Evolutionary conservation across 179 eudicot species (phyloP).

Genomic region (Nepenthes alata): DNA sequence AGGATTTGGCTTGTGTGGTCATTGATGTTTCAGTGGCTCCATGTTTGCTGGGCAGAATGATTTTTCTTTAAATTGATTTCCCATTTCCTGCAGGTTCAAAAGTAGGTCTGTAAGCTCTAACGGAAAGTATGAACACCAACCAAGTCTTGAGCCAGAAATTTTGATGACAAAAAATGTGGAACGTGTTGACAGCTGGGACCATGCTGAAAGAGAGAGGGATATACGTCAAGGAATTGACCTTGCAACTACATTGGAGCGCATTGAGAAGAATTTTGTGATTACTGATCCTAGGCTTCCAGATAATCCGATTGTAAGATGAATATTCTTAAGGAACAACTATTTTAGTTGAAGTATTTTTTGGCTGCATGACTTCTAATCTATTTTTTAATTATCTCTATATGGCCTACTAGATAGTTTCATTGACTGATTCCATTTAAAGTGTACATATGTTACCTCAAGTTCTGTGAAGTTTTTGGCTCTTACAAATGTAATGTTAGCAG

Average conservation of each 20-base stretch:
- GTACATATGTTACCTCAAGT: no score
- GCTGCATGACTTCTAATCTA: not conserved
- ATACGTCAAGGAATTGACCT: conserved; percentile 41
- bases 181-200: conserved; percentile 69
- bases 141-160: conserved; percentile 52
- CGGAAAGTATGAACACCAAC: conserved; percentile 32
- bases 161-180: conserved; percentile 47
- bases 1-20: not conserved
- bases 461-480: no score
- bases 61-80: conserved; percentile 1
- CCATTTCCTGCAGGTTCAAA: conserved; percentile 27
- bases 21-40: not conserved
- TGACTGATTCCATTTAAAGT: no score
- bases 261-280: conserved; percentile 43
- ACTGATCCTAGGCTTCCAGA: conserved; percentile 49
- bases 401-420: not conserved
- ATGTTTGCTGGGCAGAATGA: not conserved
- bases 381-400: not conserved
- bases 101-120: conserved; percentile 32
- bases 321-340: not conserved
- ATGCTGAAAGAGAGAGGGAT: conserved; percentile 40
- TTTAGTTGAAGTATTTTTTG: not conserved
- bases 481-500: no score
- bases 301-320: conserved; percentile 34
- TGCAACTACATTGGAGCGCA: conserved; percentile 44